Evolutionary conservation across 352 stramenopile species (phyloP).

Genomic region (Blastocystis hominis): DNA sequence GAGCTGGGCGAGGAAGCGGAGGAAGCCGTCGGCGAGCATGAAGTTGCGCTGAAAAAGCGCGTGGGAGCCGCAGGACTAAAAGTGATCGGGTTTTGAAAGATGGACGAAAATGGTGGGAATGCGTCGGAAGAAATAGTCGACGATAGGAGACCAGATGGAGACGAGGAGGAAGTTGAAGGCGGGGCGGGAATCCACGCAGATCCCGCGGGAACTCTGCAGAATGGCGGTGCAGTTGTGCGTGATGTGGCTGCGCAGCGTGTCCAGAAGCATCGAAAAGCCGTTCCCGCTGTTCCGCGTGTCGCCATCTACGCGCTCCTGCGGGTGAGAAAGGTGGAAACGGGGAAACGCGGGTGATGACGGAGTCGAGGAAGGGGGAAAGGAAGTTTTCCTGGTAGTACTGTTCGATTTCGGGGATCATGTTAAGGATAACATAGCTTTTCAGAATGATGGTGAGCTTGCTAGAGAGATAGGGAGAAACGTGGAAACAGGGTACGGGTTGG

Average conservation of each 20-base stretch:
- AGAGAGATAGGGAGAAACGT: not conserved
- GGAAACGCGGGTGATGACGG: slow-evolving; percentile 17
- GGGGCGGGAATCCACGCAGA: not conserved
- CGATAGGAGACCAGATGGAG: slow-evolving; percentile 11
- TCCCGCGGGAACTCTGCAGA: not conserved
- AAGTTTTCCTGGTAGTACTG: slow-evolving; percentile 42
- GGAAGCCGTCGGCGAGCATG: not conserved
- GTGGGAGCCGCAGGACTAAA: slow-evolving; percentile 19
- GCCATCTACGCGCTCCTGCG: slow-evolving; percentile 21
- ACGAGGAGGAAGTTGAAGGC: slow-evolving; percentile 7
- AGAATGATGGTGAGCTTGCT: not conserved
- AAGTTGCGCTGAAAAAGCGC: slow-evolving; percentile 41
- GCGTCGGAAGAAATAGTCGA: slow-evolving; percentile 39
- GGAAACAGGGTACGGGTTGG: not conserved
- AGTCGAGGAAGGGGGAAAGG: slow-evolving; percentile 19
- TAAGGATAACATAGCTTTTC: slow-evolving; percentile 12
- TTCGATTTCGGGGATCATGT: slow-evolving; percentile 35
- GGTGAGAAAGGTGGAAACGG: not conserved
- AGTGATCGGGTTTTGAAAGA: not conserved
- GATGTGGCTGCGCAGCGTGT: not conserved
- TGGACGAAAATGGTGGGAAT: slow-evolving; percentile 5
- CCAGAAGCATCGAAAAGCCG: not conserved
- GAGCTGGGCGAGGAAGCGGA: not conserved
- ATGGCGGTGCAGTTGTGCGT: not conserved
- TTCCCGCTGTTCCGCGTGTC: slow-evolving; percentile 28